A percentile compares a stretch with the other conserved stretches of the same genome.
phyloP scores from a whole-genome alignment of 1,139 yeast genomes.

The Hyphopichia khmerensis region DNA sequence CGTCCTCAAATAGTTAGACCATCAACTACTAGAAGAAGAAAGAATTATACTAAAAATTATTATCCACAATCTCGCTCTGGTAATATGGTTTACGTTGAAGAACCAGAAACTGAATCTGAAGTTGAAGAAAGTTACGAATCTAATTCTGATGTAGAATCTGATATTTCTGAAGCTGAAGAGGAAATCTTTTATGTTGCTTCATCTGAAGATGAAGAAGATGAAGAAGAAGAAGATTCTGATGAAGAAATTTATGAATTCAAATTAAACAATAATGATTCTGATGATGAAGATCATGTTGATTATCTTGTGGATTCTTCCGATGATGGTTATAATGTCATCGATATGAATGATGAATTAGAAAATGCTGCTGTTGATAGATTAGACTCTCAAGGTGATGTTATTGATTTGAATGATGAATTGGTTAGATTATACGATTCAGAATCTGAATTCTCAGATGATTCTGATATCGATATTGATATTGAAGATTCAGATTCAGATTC shows the following conservation, averaged over 20 bases:
- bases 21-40: constrained; percentile 14
- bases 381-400: constrained; percentile 34
- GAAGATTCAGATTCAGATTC: constrained; percentile 10
- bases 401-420: constrained; percentile 42
- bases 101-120: constrained; percentile 34
- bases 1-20: constrained; percentile 17
- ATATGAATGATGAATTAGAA: constrained; percentile 39
- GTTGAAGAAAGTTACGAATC: constrained; percentile 14
- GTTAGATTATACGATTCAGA: constrained; percentile 37
- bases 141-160: constrained; percentile 7
- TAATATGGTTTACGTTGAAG: constrained; percentile 39
- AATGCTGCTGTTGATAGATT: constrained; percentile 33
- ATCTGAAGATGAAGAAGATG: constrained; percentile 18
- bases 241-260: constrained; percentile 23
- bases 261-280: constrained; percentile 17
- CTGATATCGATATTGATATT: constrained; percentile 11
- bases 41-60: constrained; percentile 27
- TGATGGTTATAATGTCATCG: constrained; percentile 19
- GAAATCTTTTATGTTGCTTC: constrained; percentile 10
- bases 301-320: constrained; percentile 9
- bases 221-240: constrained; percentile 10
- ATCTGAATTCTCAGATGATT: constrained; percentile 26
- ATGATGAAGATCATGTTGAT: constrained; percentile 15
- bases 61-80: constrained; percentile 34
- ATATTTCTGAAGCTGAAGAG: constrained; percentile 11